Percentiles rank a stretch among this genome's conserved stretches.
Conservation (phyloP, 805 yeast genomes). For the Metschnikowia gelsemii region DNA sequence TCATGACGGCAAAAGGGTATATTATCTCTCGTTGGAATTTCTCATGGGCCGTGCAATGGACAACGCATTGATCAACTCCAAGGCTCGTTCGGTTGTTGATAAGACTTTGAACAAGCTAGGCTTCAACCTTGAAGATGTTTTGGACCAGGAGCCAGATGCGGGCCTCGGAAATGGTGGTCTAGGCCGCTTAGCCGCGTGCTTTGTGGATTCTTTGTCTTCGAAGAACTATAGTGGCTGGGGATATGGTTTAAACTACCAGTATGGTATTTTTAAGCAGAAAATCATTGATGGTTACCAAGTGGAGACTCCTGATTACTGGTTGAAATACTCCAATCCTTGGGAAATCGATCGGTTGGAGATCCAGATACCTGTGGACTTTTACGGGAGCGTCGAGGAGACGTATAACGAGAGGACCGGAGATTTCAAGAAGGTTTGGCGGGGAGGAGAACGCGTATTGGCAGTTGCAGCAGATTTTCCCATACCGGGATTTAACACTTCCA, state of each 20-base stretch:
- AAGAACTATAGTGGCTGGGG: constrained; percentile 95
- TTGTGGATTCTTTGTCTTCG: constrained; percentile 82
- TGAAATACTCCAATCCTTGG: constrained; percentile 88
- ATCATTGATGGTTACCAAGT: constrained; percentile 92
- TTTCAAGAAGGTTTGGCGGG: constrained; percentile 69
- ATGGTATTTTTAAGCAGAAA: constrained; percentile 89
- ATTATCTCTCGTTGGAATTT: constrained; percentile 83
- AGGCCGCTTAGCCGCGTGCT: constrained; percentile 93
- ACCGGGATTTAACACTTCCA: constrained; percentile 81
- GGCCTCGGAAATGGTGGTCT: constrained; percentile 95
- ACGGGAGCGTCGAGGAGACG: constrained; percentile 70
- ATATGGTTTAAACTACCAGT: constrained; percentile 88
- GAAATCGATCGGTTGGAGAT: constrained; percentile 85
- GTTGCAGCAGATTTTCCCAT: constrained; percentile 89
- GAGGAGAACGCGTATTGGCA: constrained; percentile 87
- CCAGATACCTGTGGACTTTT: constrained; percentile 85
- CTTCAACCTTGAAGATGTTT: constrained; percentile 80
- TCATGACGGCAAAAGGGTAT: constrained; percentile 80
- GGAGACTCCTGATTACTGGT: constrained; percentile 94
- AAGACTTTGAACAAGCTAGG: constrained; percentile 63
- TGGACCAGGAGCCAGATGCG: constrained; percentile 89
- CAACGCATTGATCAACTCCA: constrained; percentile 83
- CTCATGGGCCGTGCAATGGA: constrained; percentile 95
- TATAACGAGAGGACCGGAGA: constrained; percentile 54
- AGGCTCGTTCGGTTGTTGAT: constrained; percentile 58